Evolutionary conservation across 345 rosid genomes (phyloP).

Genomic region (Gossypium stocksii): DNA sequence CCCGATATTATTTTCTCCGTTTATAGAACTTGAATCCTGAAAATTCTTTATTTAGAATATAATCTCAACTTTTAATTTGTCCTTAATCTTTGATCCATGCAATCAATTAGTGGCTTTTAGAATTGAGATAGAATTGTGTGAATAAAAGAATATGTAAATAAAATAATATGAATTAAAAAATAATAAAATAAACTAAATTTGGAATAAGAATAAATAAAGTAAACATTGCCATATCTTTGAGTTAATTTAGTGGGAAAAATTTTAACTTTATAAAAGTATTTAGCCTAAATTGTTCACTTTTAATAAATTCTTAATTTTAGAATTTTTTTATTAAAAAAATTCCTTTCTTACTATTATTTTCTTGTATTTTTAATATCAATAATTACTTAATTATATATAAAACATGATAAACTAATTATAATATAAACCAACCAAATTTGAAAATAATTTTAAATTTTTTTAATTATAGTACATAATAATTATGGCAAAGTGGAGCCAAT

Average conservation of each 20-base stretch:
- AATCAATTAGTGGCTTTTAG: neutral
- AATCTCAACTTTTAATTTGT: neutral
- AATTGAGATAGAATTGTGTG: neutral
- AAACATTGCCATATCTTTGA: neutral
- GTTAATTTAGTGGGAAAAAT: neutral
- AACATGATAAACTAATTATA: neutral
- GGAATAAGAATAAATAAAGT: neutral
- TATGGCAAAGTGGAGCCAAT: neutral
- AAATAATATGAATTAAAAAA: neutral
- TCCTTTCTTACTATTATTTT: neutral
- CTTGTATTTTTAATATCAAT: neutral
- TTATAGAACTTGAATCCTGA: too few relatives aligned
- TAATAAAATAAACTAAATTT: neutral
- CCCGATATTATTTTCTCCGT: rapidly evolving
- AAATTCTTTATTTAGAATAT: neutral
- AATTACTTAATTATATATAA: neutral
- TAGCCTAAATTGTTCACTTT: neutral
- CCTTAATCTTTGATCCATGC: neutral
- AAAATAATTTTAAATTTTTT: neutral
- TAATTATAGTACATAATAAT: neutral
- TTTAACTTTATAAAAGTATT: neutral
- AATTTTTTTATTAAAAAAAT: neutral
- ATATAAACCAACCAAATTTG: neutral
- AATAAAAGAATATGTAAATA: neutral
- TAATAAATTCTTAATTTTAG: neutral